Conservation (phyloP, 2,329 filamentous ascomycete species). For the Phoma sp. region DNA sequence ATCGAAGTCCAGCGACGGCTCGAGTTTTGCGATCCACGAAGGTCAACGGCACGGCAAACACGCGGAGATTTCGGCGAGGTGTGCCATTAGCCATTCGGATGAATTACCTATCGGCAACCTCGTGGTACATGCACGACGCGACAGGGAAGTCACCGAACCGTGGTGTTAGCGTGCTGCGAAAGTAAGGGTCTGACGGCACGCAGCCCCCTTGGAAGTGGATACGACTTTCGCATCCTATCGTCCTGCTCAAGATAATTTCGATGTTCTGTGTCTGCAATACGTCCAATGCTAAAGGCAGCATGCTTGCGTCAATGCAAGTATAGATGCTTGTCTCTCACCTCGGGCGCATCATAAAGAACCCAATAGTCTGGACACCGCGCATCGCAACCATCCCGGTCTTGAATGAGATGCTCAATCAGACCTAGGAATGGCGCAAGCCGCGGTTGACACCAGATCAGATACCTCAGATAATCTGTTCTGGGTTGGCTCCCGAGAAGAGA, state of each 20-base stretch:
- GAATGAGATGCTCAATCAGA: background rate
- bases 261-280: background rate
- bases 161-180: background rate
- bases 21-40: background rate
- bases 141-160: background rate
- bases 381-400: background rate
- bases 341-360: background rate
- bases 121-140: background rate
- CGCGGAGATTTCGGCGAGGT: constrained; percentile 1
- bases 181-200: background rate
- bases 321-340: background rate
- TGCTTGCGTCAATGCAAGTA: background rate
- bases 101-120: background rate
- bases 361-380: background rate
- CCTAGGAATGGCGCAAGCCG: background rate
- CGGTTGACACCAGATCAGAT: too few species aligned
- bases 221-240: background rate
- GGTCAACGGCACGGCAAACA: background rate
- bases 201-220: background rate
- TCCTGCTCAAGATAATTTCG: background rate
- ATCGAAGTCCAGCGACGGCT: too few species aligned
- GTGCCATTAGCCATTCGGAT: background rate
- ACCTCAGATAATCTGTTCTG: too few species aligned
- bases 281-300: background rate
- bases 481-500: too few species aligned